Evolutionary conservation across 495 filamentous ascomycete genomes (phyloP).

Genomic region (Neurospora sp.): DNA sequence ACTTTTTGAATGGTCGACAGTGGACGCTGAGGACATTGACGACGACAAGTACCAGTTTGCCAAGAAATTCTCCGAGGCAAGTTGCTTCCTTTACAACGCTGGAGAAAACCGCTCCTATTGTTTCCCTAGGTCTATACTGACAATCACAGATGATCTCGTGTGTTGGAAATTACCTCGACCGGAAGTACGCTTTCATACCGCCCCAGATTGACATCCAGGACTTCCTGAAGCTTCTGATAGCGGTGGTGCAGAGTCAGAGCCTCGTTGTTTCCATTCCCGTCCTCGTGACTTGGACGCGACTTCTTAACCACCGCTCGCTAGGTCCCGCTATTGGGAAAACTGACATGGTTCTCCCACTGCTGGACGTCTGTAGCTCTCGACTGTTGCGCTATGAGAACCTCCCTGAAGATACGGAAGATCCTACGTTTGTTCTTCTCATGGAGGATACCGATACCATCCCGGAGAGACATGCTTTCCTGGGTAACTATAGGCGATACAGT

Average conservation of each 20-base stretch:
- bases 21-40: constrained; percentile 70
- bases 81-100: neutral
- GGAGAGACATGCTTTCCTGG: constrained; percentile 92
- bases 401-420: constrained; percentile 68
- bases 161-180: constrained; percentile 72
- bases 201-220: constrained; percentile 51
- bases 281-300: constrained; percentile 77
- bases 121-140: constrained; percentile 12
- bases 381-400: constrained; percentile 78
- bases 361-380: constrained; percentile 69
- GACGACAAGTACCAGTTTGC: constrained; percentile 85
- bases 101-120: neutral
- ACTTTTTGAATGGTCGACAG: constrained; percentile 73
- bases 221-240: constrained; percentile 70
- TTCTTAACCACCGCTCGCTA: constrained; percentile 58
- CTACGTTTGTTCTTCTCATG: constrained; percentile 67
- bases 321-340: constrained; percentile 55
- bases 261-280: constrained; percentile 86
- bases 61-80: constrained; percentile 89
- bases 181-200: constrained; percentile 53
- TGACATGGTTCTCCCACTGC: constrained; percentile 58
- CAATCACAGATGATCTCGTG: constrained; percentile 63
- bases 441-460: constrained; percentile 94
- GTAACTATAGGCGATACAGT: constrained; percentile 90
- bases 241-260: constrained; percentile 73